Evolutionary conservation across 116 monocot species (phyloP), one percentile per base, ranked within the genome.

Genomic region (Trichopus zeylanicus): DNA sequence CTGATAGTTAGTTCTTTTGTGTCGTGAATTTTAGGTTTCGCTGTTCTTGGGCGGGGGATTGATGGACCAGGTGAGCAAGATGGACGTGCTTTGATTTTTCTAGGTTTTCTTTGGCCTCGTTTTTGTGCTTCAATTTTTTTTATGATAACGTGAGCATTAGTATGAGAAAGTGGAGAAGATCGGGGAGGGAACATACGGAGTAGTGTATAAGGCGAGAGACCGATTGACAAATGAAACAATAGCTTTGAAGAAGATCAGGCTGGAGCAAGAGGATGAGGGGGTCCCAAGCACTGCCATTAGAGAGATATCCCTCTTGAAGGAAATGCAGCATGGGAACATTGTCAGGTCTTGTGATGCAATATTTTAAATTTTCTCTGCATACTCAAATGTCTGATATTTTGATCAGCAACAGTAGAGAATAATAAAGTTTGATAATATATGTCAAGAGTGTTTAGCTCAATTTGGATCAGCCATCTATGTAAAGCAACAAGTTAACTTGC

Each of bases 141-240:
- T 13, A 42, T 42, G 42, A 42, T 42, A 42, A 42, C n/a, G 42
- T 15, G 42, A n/a, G 42, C 18, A 13, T n/a, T 42, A 42, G 54
- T 86, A 87, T 67, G 78, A 92, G 80, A 91, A 91, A 72, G 71
- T 91, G 53, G 91, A 91, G 82, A 91, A 91, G 73, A 82, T 91
- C 2, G 91, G 91, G 29, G 91, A 91, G 51, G 91, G 91, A 39
- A 91, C 91, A 16, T 91, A 91, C 70, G 91, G 91, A 34, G 86
- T 86, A 67, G 91, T 91, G 3, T 91, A 86, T 78, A 70, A 75
- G 54, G 91, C 91, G 8, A 72, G 73, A 69, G 91, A 91, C 74
- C 67, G 55, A 59, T 71, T 68, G 7, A 80, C 91, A 2, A 82
- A 77, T 12, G 80, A 73, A 75, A 69, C 86, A 42, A 82, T 91